Evolutionary conservation across 371 early-diverging fungal species (phyloP), one percentile per base, ranked within the genome.

Genomic region (Saksenaea vasiformis): DNA sequence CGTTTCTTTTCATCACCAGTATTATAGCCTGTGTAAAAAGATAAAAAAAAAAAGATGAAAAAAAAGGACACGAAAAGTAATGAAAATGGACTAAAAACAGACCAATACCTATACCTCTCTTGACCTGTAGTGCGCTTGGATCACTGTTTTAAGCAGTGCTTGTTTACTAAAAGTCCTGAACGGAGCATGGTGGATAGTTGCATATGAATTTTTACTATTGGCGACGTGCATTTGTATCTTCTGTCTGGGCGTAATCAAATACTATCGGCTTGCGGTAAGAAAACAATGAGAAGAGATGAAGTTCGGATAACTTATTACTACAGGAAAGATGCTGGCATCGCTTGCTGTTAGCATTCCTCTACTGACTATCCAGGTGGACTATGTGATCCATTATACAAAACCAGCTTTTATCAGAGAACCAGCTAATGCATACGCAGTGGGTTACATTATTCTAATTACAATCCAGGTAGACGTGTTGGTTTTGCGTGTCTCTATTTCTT

Each of bases 171-270:
- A 74, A 47, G 70, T 69, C 3, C 53, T 78, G n/a, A 56, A 76
- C 36, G 78, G 78, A 2, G 78, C 77, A 28, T 81, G 81, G 81
- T 81, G 81, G 81, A 65, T 81, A 14, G 66, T 81, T 9, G 43
- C 73, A 0, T 81, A 74, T 64, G 71, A 81, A 61, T 54, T 73
- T 5, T 37, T 66, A 17, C 62, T 81, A 31, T 62, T 68, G 1
- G 5, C 62, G 11, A 72, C 70, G 15, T 60, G 65, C 27, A 51
- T 63, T 11, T 26, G 65, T 17, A 22, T 71, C 5, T 71, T 78
- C 41, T 51, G 70, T 55, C 56, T 71, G 31, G 71, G 64, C 17
- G 54, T 70, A 1, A 58, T 75, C 27, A 43, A 54, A 14, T 55
- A 72, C 15, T 77, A 81, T 61, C 69, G 78, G 56, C 61, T 74